Conservation (phyloP, 176 grass and related monocot species). For the Chloris gayana region DNA sequence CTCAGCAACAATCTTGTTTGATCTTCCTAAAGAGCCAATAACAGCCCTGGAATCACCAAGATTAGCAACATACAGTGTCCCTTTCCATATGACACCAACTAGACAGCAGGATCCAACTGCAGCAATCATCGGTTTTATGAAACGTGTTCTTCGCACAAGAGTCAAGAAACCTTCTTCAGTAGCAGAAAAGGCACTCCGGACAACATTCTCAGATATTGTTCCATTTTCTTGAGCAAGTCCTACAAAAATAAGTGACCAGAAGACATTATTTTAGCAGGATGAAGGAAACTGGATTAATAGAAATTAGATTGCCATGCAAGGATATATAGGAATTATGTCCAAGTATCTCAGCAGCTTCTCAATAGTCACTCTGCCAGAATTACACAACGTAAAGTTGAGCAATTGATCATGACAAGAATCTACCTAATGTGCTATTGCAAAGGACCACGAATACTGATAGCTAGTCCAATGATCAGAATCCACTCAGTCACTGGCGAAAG, state of each 20-base stretch:
- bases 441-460: conserved; percentile 27
- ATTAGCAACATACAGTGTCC: conserved; percentile 72
- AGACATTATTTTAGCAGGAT: not conserved
- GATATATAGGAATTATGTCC: conserved; percentile 11
- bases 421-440: conserved; percentile 38
- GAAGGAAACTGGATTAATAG: not conserved
- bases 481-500: conserved; percentile 41
- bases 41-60: conserved; percentile 82
- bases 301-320: not conserved
- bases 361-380: not conserved
- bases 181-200: conserved; percentile 68
- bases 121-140: conserved; percentile 75
- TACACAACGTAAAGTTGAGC: conserved; percentile 31
- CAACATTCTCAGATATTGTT: conserved; percentile 69
- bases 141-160: conserved; percentile 64
- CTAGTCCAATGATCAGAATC: conserved; percentile 44
- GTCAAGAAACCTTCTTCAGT: conserved; percentile 78
- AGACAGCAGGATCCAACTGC: conserved; percentile 83
- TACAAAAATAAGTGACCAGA: conserved; percentile 24
- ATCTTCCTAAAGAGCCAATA: conserved; percentile 49
- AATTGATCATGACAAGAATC: conserved; percentile 36
- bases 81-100: conserved; percentile 70
- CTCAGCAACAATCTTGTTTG: conserved; percentile 67
- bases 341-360: not conserved
- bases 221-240: conserved; percentile 67